Conservation (phyloP, 352 stramenopile species). For the Phytophthora agathidicida region DNA sequence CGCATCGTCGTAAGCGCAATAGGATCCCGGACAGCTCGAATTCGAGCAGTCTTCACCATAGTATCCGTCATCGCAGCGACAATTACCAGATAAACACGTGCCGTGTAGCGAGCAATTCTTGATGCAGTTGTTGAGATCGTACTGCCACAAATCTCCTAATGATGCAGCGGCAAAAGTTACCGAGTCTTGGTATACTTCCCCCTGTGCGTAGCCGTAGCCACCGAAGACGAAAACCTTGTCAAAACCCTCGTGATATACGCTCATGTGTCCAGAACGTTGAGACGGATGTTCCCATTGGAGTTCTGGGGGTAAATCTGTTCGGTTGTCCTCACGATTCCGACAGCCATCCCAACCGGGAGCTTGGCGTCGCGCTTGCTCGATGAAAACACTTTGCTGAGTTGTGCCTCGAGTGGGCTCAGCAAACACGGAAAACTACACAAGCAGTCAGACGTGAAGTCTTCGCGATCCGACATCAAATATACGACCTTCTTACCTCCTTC, state of each 20-base stretch:
- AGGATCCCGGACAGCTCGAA: constrained; percentile 92
- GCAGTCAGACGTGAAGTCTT: too few relatives aligned
- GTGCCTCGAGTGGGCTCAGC: constrained; percentile 91
- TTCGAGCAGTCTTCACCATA: constrained; percentile 98
- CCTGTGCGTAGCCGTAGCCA: constrained; percentile 76
- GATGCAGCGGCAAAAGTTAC: constrained; percentile 63
- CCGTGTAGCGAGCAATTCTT: constrained; percentile 95
- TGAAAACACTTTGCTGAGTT: constrained; percentile 66
- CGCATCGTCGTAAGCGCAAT: constrained; percentile 92
- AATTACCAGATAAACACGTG: constrained; percentile 92
- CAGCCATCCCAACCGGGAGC: constrained; percentile 96
- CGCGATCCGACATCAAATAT: too few relatives aligned
- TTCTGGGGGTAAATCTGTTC: constrained; percentile 54
- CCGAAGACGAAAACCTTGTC: constrained; percentile 91
- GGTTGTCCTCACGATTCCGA: constrained; percentile 82
- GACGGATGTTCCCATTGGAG: constrained; percentile 89
- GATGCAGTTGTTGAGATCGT: constrained; percentile 89
- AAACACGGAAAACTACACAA: constrained; percentile 85
- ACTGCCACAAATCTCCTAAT: constrained; percentile 91
- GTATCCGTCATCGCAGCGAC: constrained; percentile 94
- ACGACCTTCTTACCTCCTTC: constrained; percentile 42
- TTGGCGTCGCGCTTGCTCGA: constrained; percentile 89
- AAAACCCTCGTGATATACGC: constrained; percentile 76
- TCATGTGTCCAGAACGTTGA: constrained; percentile 86
- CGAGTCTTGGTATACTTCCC: constrained; percentile 66